Evolutionary conservation across 306 rosid genomes (phyloP), one percentile per base, ranked within the genome.

Genomic region (Phaseolus lunatus): DNA sequence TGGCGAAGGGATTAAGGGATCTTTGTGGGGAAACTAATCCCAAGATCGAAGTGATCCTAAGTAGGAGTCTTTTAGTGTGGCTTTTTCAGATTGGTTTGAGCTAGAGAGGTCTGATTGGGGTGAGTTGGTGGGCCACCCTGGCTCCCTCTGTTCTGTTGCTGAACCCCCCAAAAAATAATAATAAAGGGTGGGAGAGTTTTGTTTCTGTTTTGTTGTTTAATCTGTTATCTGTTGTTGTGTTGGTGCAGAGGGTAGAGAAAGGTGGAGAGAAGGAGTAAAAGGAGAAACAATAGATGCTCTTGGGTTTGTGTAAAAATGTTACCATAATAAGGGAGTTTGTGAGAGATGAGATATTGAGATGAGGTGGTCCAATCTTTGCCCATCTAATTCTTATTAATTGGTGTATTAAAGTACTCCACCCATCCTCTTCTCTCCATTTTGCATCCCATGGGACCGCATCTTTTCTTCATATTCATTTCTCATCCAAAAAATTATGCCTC

Each of bases 301-400:
- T 43, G 77, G 80, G 84, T 78, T 65, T 33, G 84, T 41, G 78
- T 71, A 86, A 86, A 39, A 84, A 54, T 80, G 88, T 78, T 87
- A 66, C 88, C 80, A 85, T 84, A 88, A 90, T 69, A 70, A 89
- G 92, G 88, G 88, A 87, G 80, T 79, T 80, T 26, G 74, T 10
- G 67, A 22, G 54, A 54, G 68, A 22, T 63, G 84, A 69, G 75
- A 75, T 58, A 50, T 76, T 29, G 88, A 81, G 90, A 89, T 83
- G 95, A 84, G 88, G 96, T 89, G 98, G 98, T 93, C 98, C 98
- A 80, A 75, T 74, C 58, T 78, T 80, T 84, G 79, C 70, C 87
- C 85, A 65, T 90, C 84, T 84, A 93, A 88, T 89, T 89, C 73
- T 83, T 77, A 91, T 91, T 91, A 88, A 87, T 89, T 73, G 80